These are phyloP conservation scores for Pythium scleroteichum DNA, from an alignment of 352 stramenopile species.

Conservation along the genomic window DNA sequence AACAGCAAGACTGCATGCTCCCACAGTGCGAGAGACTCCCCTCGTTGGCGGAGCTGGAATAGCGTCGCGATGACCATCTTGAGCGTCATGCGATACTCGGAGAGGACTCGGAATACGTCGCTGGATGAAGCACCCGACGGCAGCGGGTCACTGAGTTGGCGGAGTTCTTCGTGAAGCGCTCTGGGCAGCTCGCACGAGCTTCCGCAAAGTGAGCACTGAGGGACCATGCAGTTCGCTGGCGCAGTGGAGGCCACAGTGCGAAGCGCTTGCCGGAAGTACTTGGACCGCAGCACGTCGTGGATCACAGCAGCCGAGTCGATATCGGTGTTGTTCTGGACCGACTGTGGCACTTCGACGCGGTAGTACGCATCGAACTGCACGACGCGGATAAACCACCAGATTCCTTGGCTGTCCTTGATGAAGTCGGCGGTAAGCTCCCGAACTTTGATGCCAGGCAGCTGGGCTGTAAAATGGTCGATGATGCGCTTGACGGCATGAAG, in stretches of 20 bases:
- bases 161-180: slow-evolving; percentile 42
- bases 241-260: slow-evolving; percentile 2
- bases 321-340: slow-evolving; percentile 24
- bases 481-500: slow-evolving; percentile 52
- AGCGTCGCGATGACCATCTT: slow-evolving; percentile 79
- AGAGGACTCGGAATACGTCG: slow-evolving; percentile 35
- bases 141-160: slow-evolving; percentile 27
- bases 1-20: slow-evolving; percentile 53
- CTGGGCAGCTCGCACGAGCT: slow-evolving; percentile 49
- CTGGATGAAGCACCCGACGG: slow-evolving; percentile 17
- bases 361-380: slow-evolving; percentile 54
- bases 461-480: slow-evolving; percentile 60
- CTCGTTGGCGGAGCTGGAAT: slow-evolving; percentile 64
- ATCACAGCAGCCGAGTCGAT: slow-evolving; percentile 33
- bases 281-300: slow-evolving; percentile 42
- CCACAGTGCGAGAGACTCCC: slow-evolving; percentile 51
- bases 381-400: slow-evolving; percentile 75
- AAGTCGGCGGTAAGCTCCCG: slow-evolving; percentile 64
- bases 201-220: slow-evolving; percentile 62
- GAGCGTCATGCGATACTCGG: slow-evolving; percentile 74
- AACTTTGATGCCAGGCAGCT: slow-evolving; percentile 63
- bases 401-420: slow-evolving; percentile 55
- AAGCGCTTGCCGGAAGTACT: slow-evolving; percentile 36
- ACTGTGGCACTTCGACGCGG: slow-evolving; percentile 31
- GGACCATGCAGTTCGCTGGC: slow-evolving; percentile 23